These are phyloP conservation scores for Aurantiochytrium sp. DNA, from an alignment of 108 stramenopile genomes.

Conservation along the genomic window DNA sequence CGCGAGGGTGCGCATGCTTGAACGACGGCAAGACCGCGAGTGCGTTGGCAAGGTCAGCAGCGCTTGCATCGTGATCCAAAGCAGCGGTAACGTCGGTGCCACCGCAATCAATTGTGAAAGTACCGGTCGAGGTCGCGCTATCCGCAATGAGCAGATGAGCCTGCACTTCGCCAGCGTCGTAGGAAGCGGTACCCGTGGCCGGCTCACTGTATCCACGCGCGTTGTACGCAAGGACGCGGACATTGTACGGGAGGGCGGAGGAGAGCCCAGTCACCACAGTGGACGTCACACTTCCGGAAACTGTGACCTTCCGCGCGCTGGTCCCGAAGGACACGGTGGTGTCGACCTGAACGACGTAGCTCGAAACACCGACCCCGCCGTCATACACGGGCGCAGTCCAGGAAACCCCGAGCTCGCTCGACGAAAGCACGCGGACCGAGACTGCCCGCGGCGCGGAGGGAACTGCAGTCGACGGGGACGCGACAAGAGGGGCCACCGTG, in stretches of 20 bases:
- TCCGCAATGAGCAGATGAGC: background rate
- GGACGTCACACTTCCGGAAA: background rate
- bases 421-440: background rate
- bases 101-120: constrained; percentile 57
- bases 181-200: background rate
- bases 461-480: background rate
- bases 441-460: background rate
- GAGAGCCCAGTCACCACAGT: constrained; percentile 21
- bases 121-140: constrained; percentile 30
- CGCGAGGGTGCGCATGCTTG: background rate
- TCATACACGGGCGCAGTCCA: background rate
- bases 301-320: background rate
- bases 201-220: constrained; percentile 5
- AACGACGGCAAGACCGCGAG: constrained; percentile 57
- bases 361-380: background rate
- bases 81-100: constrained; percentile 49
- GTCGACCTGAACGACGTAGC: background rate
- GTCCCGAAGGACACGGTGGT: background rate
- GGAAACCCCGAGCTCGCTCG: background rate
- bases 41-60: constrained; percentile 44
- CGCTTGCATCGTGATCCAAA: constrained; percentile 48
- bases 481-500: background rate
- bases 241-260: constrained; percentile 11
- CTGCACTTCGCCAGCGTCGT: background rate
- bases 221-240: constrained; percentile 39